These are phyloP conservation scores for Amaranthus tricolor DNA, from an alignment of 179 eudicot species.

Conservation along the genomic window DNA sequence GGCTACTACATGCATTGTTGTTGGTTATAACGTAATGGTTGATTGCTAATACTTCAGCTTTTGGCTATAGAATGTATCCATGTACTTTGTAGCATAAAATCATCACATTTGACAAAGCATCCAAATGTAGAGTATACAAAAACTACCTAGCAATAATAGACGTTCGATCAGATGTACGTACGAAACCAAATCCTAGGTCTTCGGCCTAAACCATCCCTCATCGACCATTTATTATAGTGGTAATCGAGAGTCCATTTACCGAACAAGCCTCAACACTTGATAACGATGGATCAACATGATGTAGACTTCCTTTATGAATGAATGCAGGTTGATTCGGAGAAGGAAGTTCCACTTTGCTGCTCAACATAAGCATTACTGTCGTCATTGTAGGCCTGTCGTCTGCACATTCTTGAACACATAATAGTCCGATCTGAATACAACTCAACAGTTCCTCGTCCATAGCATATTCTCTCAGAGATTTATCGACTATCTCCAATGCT, in stretches of 20 bases:
- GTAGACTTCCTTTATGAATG: constrained; percentile 21
- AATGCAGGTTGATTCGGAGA: constrained; percentile 48
- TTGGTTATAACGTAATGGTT: too few species aligned
- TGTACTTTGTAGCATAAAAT: too few species aligned
- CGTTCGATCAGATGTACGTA: background rate
- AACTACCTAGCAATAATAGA: background rate
- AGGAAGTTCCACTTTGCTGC: constrained; percentile 37
- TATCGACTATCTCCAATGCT: constrained; percentile 34
- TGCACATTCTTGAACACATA: constrained; percentile 50
- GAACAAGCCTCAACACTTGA: constrained; percentile 30
- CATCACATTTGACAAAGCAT: too few species aligned
- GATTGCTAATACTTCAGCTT: too few species aligned
- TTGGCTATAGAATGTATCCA: too few species aligned
- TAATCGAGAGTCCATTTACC: constrained; percentile 30
- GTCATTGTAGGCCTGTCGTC: constrained; percentile 51
- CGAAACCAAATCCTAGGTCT: background rate
- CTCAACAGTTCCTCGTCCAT: constrained; percentile 21
- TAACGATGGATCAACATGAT: constrained; percentile 26
- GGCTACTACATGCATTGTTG: too few species aligned
- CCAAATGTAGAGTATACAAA: background rate
- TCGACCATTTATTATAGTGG: constrained; percentile 31
- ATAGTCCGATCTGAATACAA: constrained; percentile 40
- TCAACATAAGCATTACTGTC: constrained; percentile 41
- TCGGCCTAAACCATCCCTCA: background rate
- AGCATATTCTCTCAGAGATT: constrained; percentile 16